Evolutionary conservation across 2,329 filamentous ascomycete genomes (phyloP).

Genomic region (Ceratocystis diversiconidia): DNA sequence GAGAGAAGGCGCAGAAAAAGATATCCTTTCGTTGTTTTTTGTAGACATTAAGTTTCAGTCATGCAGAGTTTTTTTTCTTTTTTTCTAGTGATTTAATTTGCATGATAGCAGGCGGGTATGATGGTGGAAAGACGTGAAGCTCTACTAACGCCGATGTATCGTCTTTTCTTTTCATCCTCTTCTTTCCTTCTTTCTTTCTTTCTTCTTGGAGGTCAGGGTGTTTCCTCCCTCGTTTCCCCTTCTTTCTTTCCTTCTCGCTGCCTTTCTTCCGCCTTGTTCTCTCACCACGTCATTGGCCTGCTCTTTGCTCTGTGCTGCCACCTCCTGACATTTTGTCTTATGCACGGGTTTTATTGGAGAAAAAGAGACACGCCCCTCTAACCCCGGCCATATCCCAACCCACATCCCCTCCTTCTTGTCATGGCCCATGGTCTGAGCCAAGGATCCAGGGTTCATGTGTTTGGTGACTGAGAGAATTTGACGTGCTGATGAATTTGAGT

Average conservation of each 20-base stretch:
- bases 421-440: neutral
- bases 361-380: neutral
- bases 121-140: neutral
- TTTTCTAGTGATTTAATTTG: neutral
- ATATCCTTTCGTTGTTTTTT: neutral
- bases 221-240: neutral
- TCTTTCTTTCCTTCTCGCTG: neutral
- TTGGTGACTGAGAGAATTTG: conserved; percentile 4
- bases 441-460: neutral
- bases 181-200: neutral
- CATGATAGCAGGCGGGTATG: neutral
- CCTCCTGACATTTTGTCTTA: neutral
- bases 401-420: conserved; percentile 5
- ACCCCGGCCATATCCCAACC: neutral
- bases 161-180: neutral
- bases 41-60: neutral
- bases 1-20: neutral
- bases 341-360: neutral
- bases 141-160: neutral
- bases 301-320: neutral
- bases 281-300: neutral
- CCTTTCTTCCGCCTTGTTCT: neutral
- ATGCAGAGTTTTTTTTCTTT: neutral
- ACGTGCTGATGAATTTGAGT: conserved; percentile 7
- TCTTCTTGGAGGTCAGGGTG: neutral